These are phyloP conservation scores for Rubia tinctorum DNA, from an alignment of 305 asterid species.

Conservation along the genomic window DNA sequence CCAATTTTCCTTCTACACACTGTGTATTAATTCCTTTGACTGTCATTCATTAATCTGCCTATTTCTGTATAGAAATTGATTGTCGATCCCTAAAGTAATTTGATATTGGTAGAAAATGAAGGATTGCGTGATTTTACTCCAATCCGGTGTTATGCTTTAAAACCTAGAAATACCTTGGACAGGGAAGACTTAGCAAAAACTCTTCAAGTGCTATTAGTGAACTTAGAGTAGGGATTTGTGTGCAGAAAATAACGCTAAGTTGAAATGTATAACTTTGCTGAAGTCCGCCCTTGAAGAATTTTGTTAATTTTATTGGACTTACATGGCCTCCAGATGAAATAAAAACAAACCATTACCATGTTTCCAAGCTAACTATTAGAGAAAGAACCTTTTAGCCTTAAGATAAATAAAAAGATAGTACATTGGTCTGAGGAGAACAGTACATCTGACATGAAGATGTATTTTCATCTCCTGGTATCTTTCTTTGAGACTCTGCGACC, in stretches of 20 bases:
- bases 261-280: not conserved
- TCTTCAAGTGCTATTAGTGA: not conserved
- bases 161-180: not conserved
- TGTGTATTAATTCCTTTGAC: not conserved
- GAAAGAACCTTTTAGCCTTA: not conserved
- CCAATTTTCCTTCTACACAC: slow-evolving; percentile 9
- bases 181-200: not conserved
- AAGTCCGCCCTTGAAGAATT: not conserved
- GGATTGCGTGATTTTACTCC: not conserved
- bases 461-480: not conserved
- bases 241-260: not conserved
- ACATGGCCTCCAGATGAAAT: not conserved
- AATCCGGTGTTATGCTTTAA: not conserved
- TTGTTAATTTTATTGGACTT: not conserved
- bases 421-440: not conserved
- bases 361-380: not conserved
- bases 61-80: not conserved
- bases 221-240: not conserved
- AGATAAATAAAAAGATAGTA: not conserved
- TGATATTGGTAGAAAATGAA: not conserved
- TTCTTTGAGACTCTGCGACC: not conserved
- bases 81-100: not conserved
- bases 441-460: not conserved
- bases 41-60: not conserved
- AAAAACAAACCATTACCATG: not conserved